Evolutionary conservation across 2,329 filamentous ascomycete species (phyloP).

Genomic region (Botryotinia convoluta): DNA sequence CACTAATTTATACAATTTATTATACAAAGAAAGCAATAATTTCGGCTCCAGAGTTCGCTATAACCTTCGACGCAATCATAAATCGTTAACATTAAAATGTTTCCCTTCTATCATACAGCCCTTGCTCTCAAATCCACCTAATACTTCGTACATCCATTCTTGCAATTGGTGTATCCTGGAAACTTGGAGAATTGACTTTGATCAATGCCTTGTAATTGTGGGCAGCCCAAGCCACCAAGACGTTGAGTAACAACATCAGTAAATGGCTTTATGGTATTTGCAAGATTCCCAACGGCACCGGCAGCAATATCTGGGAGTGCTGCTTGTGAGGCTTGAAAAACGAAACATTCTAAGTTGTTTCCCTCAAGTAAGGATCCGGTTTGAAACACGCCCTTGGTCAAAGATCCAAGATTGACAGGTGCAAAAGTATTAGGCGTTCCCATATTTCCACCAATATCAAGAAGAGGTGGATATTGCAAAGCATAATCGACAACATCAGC

Average conservation of each 20-base stretch:
- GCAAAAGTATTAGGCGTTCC: conserved; percentile 52
- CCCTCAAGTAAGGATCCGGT: conserved; percentile 44
- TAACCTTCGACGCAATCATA: background rate
- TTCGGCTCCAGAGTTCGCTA: background rate
- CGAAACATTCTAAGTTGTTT: conserved; percentile 49
- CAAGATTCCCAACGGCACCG: background rate
- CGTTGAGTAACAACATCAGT: background rate
- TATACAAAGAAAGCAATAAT: background rate
- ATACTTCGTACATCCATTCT: conserved; percentile 5
- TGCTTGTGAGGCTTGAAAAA: conserved; percentile 42
- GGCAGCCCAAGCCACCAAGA: conserved; percentile 21
- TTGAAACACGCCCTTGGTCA: conserved; percentile 48
- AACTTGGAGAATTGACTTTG: background rate
- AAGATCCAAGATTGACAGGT: conserved; percentile 44
- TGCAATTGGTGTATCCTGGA: conserved; percentile 13
- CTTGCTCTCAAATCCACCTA: background rate
- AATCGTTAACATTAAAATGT: background rate
- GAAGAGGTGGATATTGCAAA: conserved; percentile 44
- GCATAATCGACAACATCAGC: conserved; percentile 43
- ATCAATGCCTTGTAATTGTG: conserved; percentile 11
- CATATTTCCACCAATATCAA: conserved; percentile 51
- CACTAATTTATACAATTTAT: background rate
- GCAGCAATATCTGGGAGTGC: conserved; percentile 44
- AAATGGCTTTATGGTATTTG: conserved; percentile 6
- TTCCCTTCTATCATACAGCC: background rate